phyloP scores from a whole-genome alignment of 768 basidiomycete genomes.

The Kwoniella europaea region DNA sequence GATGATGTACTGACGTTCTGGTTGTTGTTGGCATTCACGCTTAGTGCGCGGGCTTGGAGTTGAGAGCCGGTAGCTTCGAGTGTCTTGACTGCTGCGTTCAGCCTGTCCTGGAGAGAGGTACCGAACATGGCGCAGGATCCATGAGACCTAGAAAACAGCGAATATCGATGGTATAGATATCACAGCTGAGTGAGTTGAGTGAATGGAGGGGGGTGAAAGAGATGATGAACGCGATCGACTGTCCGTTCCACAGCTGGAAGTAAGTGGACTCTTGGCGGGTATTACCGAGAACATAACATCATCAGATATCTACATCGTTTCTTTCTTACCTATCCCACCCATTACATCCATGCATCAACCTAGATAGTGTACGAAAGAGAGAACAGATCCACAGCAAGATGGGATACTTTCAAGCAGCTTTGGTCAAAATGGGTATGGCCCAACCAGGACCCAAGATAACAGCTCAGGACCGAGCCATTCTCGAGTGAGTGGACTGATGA shows the following conservation, averaged over 20 bases:
- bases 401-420: slow-evolving; percentile 43
- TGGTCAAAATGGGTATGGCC: slow-evolving; percentile 54
- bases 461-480: slow-evolving; percentile 87
- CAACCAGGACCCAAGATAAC: slow-evolving; percentile 77
- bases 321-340: not conserved
- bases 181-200: no score
- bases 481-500: slow-evolving; percentile 74
- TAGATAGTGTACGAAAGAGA: not conserved
- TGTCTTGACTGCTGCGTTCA: slow-evolving; percentile 47
- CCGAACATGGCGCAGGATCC: slow-evolving; percentile 15
- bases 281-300: slow-evolving; percentile 2
- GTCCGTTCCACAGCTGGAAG: no score
- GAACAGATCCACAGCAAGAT: slow-evolving; percentile 23
- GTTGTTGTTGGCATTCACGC: slow-evolving; percentile 24
- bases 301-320: not conserved
- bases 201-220: not conserved
- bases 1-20: slow-evolving; percentile 2
- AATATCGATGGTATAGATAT: not conserved
- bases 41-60: slow-evolving; percentile 41
- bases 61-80: slow-evolving; percentile 45
- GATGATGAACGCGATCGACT: slow-evolving; percentile 2
- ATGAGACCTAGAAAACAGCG: not conserved
- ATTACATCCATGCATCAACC: slow-evolving; percentile 9
- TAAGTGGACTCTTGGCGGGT: slow-evolving; percentile 1
- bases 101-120: slow-evolving; percentile 37